Conservation (phyloP, 73 alveolate genomes). For the Tetrahymena borealis region DNA sequence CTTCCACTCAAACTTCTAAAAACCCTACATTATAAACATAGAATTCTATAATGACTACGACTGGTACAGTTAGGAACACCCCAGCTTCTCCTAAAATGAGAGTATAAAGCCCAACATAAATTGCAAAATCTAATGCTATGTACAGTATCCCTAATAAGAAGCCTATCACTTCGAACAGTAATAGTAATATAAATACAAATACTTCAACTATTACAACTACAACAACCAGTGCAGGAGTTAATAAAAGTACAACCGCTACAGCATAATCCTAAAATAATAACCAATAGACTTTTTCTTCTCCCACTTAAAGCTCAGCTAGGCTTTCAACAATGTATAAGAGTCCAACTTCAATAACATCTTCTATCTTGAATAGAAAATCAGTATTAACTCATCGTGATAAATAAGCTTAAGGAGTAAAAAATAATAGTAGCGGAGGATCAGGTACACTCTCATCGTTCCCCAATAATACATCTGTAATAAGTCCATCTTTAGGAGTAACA, state of each 20-base stretch:
- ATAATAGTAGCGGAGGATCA: not conserved
- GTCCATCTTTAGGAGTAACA: not conserved
- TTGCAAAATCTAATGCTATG: not conserved
- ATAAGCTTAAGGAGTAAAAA: not conserved
- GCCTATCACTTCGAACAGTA: not conserved
- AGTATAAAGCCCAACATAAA: not conserved
- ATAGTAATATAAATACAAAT: not conserved
- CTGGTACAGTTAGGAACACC: not conserved
- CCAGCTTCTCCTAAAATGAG: not conserved
- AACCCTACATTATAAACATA: not conserved
- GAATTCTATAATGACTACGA: not conserved
- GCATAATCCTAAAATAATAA: not conserved
- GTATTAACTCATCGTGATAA: not conserved
- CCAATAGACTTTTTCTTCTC: not conserved
- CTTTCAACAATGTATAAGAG: not conserved
- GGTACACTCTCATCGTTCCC: not conserved
- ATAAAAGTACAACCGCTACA: too few relatives aligned
- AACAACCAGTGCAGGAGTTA: too few relatives aligned
- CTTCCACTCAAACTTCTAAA: not conserved
- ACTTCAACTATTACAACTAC: not conserved
- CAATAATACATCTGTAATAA: not conserved
- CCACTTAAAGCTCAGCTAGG: not conserved
- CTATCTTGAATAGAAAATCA: not conserved
- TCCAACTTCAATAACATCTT: not conserved
- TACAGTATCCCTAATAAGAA: not conserved